These are phyloP conservation scores for Pholiota adiposa DNA, from an alignment of 1,284 basidiomycete genomes.

Conservation along the genomic window DNA sequence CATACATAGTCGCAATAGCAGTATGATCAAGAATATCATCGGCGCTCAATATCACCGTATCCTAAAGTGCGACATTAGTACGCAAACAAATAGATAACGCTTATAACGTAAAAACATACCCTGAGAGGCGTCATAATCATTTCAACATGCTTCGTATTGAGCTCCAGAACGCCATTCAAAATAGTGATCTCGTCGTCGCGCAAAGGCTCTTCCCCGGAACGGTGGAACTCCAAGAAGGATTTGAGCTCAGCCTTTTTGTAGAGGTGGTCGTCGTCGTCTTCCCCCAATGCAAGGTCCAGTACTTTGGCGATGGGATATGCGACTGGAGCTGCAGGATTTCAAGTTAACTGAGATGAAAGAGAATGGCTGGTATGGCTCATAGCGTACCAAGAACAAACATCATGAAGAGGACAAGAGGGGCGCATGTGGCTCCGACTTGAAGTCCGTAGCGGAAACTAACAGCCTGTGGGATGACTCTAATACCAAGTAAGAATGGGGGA, in stretches of 20 bases:
- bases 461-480: slow-evolving; percentile 89
- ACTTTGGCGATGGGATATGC: slow-evolving; percentile 91
- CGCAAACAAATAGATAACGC: slow-evolving; percentile 22
- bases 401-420: slow-evolving; percentile 78
- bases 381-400: slow-evolving; percentile 86
- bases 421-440: slow-evolving; percentile 87
- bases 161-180: slow-evolving; percentile 85
- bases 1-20: slow-evolving; percentile 75
- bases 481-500: neutral
- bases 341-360: too few species aligned
- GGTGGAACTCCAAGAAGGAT: slow-evolving; percentile 92
- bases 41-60: slow-evolving; percentile 77
- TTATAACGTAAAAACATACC: slow-evolving; percentile 39
- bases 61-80: slow-evolving; percentile 43
- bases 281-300: slow-evolving; percentile 81
- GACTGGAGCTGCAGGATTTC: slow-evolving; percentile 66
- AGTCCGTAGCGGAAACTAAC: slow-evolving; percentile 95
- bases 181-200: slow-evolving; percentile 91
- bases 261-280: slow-evolving; percentile 68
- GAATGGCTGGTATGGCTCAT: too few species aligned
- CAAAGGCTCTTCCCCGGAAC: slow-evolving; percentile 87
- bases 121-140: slow-evolving; percentile 89
- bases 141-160: slow-evolving; percentile 84
- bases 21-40: slow-evolving; percentile 85
- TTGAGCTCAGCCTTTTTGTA: slow-evolving; percentile 95